Evolutionary conservation across 1,139 yeast genomes (phyloP).

Genomic region (Blastobotrys elegans): DNA sequence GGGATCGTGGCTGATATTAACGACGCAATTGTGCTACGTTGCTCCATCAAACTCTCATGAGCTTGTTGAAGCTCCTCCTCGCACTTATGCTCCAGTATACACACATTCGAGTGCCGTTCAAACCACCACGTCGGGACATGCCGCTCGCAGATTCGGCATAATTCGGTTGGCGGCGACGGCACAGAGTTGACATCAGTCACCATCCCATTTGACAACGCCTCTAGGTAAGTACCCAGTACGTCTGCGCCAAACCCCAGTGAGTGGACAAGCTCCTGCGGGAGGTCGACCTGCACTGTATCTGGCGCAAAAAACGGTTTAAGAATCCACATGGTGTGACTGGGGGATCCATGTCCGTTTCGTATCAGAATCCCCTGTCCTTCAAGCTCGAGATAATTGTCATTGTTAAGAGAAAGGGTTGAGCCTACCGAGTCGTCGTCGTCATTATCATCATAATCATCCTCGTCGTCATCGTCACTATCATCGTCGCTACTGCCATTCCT

Average conservation of each 20-base stretch:
- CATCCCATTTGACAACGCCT: constrained; percentile 55
- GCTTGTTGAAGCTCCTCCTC: constrained; percentile 72
- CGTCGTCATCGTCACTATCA: constrained; percentile 2
- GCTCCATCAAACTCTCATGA: constrained; percentile 78
- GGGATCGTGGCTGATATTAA: constrained; percentile 22
- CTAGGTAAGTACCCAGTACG: constrained; percentile 69
- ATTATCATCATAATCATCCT: too few relatives aligned
- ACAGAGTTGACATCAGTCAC: constrained; percentile 58
- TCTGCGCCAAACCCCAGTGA: constrained; percentile 87
- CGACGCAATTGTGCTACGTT: constrained; percentile 47
- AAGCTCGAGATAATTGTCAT: constrained; percentile 43
- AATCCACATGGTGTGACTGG: constrained; percentile 91
- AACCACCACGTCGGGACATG: constrained; percentile 96
- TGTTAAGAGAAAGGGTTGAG: constrained; percentile 17
- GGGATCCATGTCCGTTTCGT: constrained; percentile 57
- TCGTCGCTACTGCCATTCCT: neutral
- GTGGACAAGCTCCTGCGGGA: constrained; percentile 63
- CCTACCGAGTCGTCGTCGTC: constrained; percentile 11
- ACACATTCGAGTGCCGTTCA: constrained; percentile 84
- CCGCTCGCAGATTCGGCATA: constrained; percentile 90
- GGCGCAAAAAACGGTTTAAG: constrained; percentile 69
- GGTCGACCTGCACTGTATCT: constrained; percentile 52
- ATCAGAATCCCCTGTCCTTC: constrained; percentile 96
- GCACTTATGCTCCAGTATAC: constrained; percentile 78
- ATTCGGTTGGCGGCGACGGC: constrained; percentile 71